Conservation (phyloP, 345 rosid genomes). For the Raphanus sativus region DNA sequence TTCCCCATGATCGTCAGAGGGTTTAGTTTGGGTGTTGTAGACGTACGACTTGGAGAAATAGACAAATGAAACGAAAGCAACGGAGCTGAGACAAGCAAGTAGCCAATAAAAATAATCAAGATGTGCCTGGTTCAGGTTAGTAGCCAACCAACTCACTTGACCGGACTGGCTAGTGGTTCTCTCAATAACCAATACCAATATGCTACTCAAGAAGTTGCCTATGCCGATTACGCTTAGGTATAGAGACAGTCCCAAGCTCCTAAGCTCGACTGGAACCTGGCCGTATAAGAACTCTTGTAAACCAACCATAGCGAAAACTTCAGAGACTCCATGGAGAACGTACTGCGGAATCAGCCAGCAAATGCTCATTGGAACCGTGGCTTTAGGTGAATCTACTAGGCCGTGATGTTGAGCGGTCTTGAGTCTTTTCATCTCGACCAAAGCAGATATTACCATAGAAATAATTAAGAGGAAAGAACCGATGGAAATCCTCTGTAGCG, state of each 20-base stretch:
- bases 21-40: too few species aligned
- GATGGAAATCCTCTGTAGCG: conserved; percentile 38
- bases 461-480: conserved; percentile 35
- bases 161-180: too few species aligned
- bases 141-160: too few species aligned
- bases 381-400: neutral
- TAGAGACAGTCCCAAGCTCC: neutral
- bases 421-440: conserved; percentile 42
- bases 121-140: too few species aligned
- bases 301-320: conserved; percentile 18
- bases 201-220: conserved; percentile 41
- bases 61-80: too few species aligned
- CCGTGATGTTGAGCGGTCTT: conserved; percentile 28
- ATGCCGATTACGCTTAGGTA: conserved; percentile 23
- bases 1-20: too few species aligned
- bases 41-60: too few species aligned
- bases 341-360: conserved; percentile 44
- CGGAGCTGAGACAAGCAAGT: too few species aligned
- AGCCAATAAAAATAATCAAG: too few species aligned
- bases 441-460: conserved; percentile 39
- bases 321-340: conserved; percentile 27
- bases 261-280: neutral
- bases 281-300: neutral
- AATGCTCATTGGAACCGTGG: conserved; percentile 26
- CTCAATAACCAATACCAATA: too few species aligned